Evolutionary conservation across 169 alveolate genomes (phyloP), one percentile per base, ranked within the genome.

Genomic region (Eimeria falciformis): DNA sequence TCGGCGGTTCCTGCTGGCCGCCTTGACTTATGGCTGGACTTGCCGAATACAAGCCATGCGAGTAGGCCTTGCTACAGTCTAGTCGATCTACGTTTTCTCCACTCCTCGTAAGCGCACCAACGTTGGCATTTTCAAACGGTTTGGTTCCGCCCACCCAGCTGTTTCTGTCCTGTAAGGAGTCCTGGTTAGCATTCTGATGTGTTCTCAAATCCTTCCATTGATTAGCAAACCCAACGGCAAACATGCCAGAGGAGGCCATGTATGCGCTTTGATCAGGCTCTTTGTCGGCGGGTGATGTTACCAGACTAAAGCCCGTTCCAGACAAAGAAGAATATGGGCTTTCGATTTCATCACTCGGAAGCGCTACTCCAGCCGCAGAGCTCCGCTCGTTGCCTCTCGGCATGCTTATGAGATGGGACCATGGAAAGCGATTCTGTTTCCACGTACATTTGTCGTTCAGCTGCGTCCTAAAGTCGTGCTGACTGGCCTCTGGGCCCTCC

Each of bases 351-450:
- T 73, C 73, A 53, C 33, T 73, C 4, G 89, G 89, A 1, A 62
- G 47, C 1, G 21, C 21, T 27, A 79, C 12, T 53, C 55, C 89
- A n/a, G 37, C 73, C 0, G 89, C 75, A 53, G 89, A 79, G 21
- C 43, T 56, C 69, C 3, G 56, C 17, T 33, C 75, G 43, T 33
- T 79, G 56, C 37, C 75, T 11, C 56, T 73, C 21, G 77, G 89
- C 53, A 79, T 33, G 89, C 43, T 55, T 29, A 79, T 79, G 29
- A 79, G 89, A 55, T 79, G 89, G 17, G 89, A 79, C 89, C 89
- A 79, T 29, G 89, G 89, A 79, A 79, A 79, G 27, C 69, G 17
- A 62, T 53, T 79, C 37, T 55, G 47, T 27, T 79, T 53, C 89
- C 89, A 79, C 33, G 2, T 29, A 29, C 89, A 79, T 14, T 79